Conservation (phyloP, 139 green algal genomes). For the Tetratostichococcus sp. region DNA sequence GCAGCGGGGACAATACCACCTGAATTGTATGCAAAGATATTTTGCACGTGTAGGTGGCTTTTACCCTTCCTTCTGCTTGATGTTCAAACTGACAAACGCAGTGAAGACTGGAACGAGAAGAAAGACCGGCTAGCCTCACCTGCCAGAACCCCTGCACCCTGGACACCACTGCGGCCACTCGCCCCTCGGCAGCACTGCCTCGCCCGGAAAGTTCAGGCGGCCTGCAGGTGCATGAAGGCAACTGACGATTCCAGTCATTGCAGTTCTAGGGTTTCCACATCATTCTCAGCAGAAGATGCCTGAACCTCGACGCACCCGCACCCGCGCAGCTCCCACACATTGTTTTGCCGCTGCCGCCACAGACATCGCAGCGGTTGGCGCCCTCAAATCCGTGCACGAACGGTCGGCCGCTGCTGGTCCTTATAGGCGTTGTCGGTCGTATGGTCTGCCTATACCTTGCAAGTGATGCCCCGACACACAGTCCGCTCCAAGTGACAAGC, state of each 20-base stretch:
- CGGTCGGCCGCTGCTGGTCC: neutral
- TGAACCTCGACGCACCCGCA: no score
- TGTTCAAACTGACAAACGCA: no score
- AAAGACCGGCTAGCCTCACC: no score
- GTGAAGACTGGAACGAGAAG: no score
- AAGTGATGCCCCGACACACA: neutral
- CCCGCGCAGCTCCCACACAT: neutral
- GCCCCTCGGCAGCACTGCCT: neutral
- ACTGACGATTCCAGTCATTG: no score
- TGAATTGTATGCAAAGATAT: no score
- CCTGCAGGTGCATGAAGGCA: no score
- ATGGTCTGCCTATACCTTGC: neutral
- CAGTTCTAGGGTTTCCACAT: no score
- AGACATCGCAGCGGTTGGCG: neutral
- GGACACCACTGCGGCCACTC: conserved; percentile 3
- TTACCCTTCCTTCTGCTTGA: no score
- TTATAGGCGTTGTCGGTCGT: neutral
- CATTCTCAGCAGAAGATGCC: no score
- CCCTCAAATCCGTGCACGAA: neutral
- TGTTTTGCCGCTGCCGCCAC: neutral
- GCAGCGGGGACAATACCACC: neutral
- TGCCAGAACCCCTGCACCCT: neutral
- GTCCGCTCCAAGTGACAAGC: neutral
- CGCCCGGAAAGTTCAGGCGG: neutral
- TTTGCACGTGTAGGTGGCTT: no score